Evolutionary conservation across 805 yeast species (phyloP), one percentile per base, ranked within the genome.

Genomic region (Pichia nakasei): DNA sequence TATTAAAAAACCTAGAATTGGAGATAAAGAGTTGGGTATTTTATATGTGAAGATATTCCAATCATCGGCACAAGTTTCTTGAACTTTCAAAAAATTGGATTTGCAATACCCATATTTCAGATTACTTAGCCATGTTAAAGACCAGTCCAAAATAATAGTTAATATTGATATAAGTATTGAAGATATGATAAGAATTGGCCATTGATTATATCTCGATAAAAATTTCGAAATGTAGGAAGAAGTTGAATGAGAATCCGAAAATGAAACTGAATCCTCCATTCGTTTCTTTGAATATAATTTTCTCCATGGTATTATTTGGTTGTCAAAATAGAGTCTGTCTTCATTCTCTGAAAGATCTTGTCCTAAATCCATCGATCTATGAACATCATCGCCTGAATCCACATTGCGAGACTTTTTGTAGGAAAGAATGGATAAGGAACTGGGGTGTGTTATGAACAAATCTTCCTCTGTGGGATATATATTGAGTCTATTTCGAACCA

Each of bases 31-130:
- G 4, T 5, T 34, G 56, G 35, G 57, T 64, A 35, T 21, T 48
- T 45, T 67, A 0, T 61, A 56, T 59, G 76, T 27, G 19, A 22
- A 65, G 5, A 43, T 41, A 18, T 45, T 51, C 55, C 65, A 64
- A 8, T 48, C 52, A 4, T 43, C 53, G 2, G 45, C 54, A 21
- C 75, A 70, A 34, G 66, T 59, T 13, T 50, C 47, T 5, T 54
- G 48, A n/a, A 59, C 55, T 1, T 50, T 47, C 42, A 58, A 57
- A 9, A 62, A 9, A 20, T 60, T 48, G 8, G 51, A 56, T 9
- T 63, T 50, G 50, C 85, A 79, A 7, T 70, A 50, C 0, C 85
- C 85, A 46, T 67, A 70, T 41, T 73, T 71, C 37, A 75, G 46
- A 49, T 76, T 82, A 45, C 74, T 69, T 37, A 78, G 58, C 67